A percentile compares a stretch with the other conserved stretches of the same genome.
phyloP scores from a whole-genome alignment of 73 alveolate genomes.

The Effrenium voratum region DNA sequence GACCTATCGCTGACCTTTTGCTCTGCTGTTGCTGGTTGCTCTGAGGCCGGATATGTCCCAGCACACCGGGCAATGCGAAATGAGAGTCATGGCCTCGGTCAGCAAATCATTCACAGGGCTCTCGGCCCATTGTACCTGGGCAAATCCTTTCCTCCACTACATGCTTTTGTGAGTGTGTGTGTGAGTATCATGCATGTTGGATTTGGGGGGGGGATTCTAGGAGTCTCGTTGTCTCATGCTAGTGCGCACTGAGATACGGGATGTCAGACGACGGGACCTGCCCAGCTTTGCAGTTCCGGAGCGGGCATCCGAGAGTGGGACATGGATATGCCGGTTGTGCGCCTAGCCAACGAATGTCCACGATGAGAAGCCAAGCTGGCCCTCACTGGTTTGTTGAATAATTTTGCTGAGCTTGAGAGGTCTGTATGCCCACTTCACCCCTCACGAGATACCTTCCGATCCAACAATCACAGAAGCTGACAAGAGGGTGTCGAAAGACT shows the following conservation, averaged over 20 bases:
- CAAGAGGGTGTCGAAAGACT: too few species aligned
- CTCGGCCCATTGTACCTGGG: background rate
- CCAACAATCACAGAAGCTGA: too few species aligned
- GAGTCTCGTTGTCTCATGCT: background rate
- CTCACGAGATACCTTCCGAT: too few species aligned
- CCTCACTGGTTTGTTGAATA: too few species aligned
- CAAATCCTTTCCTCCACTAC: background rate
- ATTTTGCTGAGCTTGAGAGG: too few species aligned
- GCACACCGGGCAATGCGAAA: slow-evolving; percentile 84
- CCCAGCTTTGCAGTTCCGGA: slow-evolving; percentile 42
- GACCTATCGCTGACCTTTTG: too few species aligned
- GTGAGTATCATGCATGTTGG: background rate
- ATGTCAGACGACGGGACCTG: slow-evolving; percentile 48
- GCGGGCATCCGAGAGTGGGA: too few species aligned
- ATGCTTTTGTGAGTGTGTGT: background rate
- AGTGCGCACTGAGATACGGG: slow-evolving; percentile 16
- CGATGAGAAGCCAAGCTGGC: too few species aligned
- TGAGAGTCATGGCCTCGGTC: slow-evolving; percentile 28
- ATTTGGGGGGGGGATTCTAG: background rate
- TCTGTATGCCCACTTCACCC: too few species aligned
- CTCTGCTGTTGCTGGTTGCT: too few species aligned
- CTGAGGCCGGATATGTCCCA: slow-evolving; percentile 86
- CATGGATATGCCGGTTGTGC: too few species aligned
- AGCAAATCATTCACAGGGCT: background rate
- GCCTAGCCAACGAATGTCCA: too few species aligned